Evolutionary conservation across 805 yeast genomes (phyloP), one percentile per base, ranked within the genome.

Genomic region (Kodamaea leandrae): DNA sequence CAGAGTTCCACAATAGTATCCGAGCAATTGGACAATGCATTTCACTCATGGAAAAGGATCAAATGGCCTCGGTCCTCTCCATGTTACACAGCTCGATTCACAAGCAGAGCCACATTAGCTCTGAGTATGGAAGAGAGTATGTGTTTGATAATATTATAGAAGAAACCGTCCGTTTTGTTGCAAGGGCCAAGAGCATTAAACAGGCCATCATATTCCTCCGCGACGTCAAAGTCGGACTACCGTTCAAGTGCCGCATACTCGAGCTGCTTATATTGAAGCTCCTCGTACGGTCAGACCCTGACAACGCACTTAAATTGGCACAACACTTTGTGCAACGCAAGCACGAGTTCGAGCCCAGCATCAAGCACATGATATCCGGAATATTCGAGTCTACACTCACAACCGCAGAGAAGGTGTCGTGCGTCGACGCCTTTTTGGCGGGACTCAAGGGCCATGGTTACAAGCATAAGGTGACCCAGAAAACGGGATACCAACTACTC

Each of bases 1-100:
- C 55, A 5, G 48, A 47, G 20, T 55, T 64, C 33, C 63, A 53
- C 43, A 55, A 55, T 37, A 37, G 54, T 7, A 30, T 66, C 3
- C 46, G 65, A 32, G 55, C 63, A 6, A 33, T 63, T 16, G 61
- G 60, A 2, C 70, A 64, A 44, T 44, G 58, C 27, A 33, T 64
- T 6, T 57, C 70, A 2, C 43, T 50, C 3, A 41, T 60, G 5
- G 46, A 52, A 4, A 42, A 52, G 2, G 43, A 45, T 2, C 47
- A 52, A 33, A 37, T 53, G 1, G 48, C 61, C 3, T 15, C 3
- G 1, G 37, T 53, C 3, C 32, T 64, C 14, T 53, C 57, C 35
- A 37, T 24, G 14, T 14, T 58, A 10, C 39, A 42, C 32, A 23
- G 4, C 4, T 28, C 43, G 2, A n/a, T 40, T 7, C 7, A 13